phyloP scores from a whole-genome alignment of 2,329 filamentous ascomycete genomes.

The Colletotrichum magnum region DNA sequence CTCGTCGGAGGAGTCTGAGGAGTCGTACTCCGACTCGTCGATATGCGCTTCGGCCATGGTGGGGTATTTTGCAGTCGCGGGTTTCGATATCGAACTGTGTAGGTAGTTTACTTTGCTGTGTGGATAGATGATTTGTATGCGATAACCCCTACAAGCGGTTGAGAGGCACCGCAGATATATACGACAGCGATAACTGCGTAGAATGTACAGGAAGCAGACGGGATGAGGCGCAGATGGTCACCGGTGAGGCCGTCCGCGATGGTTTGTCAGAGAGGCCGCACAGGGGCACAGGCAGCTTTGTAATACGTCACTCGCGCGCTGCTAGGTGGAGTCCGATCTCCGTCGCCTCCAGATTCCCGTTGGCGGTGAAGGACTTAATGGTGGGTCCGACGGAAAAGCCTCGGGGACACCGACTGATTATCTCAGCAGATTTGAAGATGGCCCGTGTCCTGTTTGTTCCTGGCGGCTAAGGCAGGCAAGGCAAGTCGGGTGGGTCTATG shows the following conservation, averaged over 20 bases:
- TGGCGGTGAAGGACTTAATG: constrained; percentile 8
- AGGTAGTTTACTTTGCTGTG: not conserved
- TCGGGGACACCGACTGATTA: constrained; percentile 18
- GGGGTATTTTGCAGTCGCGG: not conserved
- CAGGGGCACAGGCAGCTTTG: constrained; percentile 52
- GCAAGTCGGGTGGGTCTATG: constrained; percentile 1
- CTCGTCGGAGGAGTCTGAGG: constrained; percentile 43
- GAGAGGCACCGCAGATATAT: constrained; percentile 18
- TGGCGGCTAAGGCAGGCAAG: constrained; percentile 28
- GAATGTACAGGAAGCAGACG: constrained; percentile 30
- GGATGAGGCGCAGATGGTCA: constrained; percentile 37
- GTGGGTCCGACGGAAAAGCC: constrained; percentile 23
- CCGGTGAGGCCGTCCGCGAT: constrained; percentile 42
- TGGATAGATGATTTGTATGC: not conserved
- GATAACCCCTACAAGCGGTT: not conserved
- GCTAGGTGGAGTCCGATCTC: constrained; percentile 7
- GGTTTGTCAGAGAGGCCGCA: constrained; percentile 49
- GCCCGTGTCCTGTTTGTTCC: constrained; percentile 6
- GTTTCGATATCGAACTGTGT: not conserved
- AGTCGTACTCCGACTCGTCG: constrained; percentile 32
- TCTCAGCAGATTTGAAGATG: constrained; percentile 13
- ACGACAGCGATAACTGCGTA: not conserved
- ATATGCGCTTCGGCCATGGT: constrained; percentile 40
- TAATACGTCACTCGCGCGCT: constrained; percentile 53
- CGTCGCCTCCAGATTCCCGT: not conserved